phyloP scores from a whole-genome alignment of 179 eudicot genomes.

The Corrigiola litoralis region DNA sequence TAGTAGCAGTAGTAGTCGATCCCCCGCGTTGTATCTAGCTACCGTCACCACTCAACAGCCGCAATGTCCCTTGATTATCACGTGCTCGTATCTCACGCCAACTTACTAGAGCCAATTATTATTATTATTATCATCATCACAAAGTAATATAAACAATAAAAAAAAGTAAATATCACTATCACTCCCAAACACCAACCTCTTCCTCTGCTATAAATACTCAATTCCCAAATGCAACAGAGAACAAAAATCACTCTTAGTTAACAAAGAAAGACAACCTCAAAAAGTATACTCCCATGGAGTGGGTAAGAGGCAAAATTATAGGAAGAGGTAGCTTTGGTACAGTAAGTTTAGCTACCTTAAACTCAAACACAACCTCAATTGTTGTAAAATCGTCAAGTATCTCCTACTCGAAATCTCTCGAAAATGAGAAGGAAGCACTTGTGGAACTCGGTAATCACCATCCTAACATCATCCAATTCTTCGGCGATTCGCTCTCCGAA shows the following conservation, averaged over 20 bases:
- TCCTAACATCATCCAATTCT: conserved; percentile 37
- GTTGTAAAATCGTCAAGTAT: conserved; percentile 52
- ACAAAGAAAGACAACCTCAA: background rate
- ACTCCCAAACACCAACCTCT: background rate
- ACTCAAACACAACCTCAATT: conserved; percentile 23
- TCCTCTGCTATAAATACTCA: conserved; percentile 9
- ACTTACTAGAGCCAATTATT: conserved; percentile 5
- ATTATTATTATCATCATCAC: background rate
- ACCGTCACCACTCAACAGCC: conserved; percentile 5
- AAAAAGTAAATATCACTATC: background rate
- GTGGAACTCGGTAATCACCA: conserved; percentile 32
- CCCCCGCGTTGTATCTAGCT: background rate
- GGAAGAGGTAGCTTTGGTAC: conserved; percentile 79
- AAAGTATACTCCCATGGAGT: conserved; percentile 45
- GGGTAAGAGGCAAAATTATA: conserved; percentile 53
- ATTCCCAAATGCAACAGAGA: background rate
- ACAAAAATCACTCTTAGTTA: background rate
- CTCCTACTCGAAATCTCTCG: conserved; percentile 34
- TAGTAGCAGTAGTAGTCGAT: background rate
- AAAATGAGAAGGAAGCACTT: conserved; percentile 48
- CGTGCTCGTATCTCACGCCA: conserved; percentile 24
- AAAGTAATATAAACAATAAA: background rate
- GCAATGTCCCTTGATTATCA: conserved; percentile 21
- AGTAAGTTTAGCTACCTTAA: conserved; percentile 45
- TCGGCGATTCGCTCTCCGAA: conserved; percentile 34